Evolutionary conservation across 495 filamentous ascomycete species (phyloP).

Genomic region (Neurospora sp.): DNA sequence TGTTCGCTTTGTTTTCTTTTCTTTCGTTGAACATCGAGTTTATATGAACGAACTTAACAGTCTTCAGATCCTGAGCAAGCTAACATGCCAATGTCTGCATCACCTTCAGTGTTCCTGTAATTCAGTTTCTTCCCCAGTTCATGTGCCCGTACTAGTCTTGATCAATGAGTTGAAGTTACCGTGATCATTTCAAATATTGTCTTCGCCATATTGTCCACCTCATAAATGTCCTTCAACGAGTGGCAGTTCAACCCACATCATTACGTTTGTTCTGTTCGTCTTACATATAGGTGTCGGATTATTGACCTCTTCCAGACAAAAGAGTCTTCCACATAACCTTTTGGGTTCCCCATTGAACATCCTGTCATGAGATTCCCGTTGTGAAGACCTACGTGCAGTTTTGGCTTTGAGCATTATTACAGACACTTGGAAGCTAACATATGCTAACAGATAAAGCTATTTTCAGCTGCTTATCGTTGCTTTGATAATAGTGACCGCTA

Average conservation of each 20-base stretch:
- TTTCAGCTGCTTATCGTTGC: not conserved
- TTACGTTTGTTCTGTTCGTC: not conserved
- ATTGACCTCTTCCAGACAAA: not conserved
- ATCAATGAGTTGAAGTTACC: not conserved
- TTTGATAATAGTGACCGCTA: not conserved
- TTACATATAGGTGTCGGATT: not conserved
- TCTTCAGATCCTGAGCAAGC: not conserved
- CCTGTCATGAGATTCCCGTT: not conserved
- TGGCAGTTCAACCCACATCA: not conserved
- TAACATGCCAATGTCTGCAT: not conserved
- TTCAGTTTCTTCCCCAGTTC: not conserved
- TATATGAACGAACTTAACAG: not conserved
- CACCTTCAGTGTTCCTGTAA: not conserved
- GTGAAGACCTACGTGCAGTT: not conserved
- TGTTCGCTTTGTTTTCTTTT: not conserved
- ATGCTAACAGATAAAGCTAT: not conserved
- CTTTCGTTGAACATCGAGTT: not conserved
- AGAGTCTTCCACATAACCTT: not conserved
- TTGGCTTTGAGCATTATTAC: not conserved
- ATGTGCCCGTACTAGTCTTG: not conserved
- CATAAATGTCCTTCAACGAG: not conserved
- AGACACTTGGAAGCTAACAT: not conserved
- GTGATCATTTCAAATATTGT: not conserved
- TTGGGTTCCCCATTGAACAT: not conserved
- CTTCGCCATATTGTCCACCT: not conserved